phyloP scores from a whole-genome alignment of 129 eudicot species.

The Artemisia argyi region DNA sequence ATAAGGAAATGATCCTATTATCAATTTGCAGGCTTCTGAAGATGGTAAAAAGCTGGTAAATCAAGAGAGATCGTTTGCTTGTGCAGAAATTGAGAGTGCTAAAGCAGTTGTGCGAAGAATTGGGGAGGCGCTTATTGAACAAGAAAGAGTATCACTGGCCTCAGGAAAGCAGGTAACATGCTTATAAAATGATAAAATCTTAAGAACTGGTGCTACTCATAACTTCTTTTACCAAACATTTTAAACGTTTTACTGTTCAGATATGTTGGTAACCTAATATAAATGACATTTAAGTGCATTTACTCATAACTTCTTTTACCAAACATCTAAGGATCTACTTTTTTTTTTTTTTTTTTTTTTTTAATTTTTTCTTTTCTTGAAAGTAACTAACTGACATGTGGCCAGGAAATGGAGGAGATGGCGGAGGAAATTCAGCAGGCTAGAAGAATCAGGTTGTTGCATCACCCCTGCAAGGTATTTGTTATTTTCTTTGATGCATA shows the following conservation, averaged over 20 bases:
- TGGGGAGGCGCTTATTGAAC: conserved; percentile 96
- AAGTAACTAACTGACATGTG: conserved; percentile 12
- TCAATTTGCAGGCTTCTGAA: conserved; percentile 80
- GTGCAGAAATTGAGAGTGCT: conserved; percentile 99
- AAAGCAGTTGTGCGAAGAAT: conserved; percentile 91
- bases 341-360: too few species aligned
- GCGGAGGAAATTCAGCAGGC: conserved; percentile 91
- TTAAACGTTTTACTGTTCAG: not conserved
- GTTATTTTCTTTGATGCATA: not conserved
- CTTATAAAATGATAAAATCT: not conserved
- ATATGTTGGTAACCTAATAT: not conserved
- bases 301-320: too few species aligned
- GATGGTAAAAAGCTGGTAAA: conserved; percentile 96
- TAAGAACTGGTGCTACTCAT: too few species aligned
- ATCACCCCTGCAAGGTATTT: conserved; percentile 90
- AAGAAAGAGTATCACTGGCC: conserved; percentile 66
- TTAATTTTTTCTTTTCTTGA: not conserved
- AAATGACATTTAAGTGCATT: not conserved
- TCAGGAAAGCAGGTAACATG: conserved; percentile 73
- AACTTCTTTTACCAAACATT: not conserved
- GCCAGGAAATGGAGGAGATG: conserved; percentile 74
- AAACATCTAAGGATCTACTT: not conserved
- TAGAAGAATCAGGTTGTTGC: conserved; percentile 84
- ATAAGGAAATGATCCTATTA: conserved; percentile 7
- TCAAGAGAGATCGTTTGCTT: conserved; percentile 98